These are phyloP conservation scores for Pseudogymnoascus sp. DNA, from an alignment of 2,329 filamentous ascomycete genomes.

Conservation along the genomic window DNA sequence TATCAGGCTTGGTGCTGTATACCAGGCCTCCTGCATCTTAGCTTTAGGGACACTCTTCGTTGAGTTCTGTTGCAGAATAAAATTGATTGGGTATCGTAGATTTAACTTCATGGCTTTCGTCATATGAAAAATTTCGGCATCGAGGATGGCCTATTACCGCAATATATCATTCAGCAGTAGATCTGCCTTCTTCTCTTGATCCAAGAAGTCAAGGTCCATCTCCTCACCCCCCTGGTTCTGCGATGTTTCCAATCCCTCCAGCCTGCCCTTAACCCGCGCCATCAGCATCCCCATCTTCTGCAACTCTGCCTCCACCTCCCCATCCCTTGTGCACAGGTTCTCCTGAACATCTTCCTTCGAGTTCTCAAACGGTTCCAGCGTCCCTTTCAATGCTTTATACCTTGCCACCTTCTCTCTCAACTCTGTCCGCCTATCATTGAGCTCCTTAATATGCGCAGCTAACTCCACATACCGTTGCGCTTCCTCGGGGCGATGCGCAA, in stretches of 20 bases:
- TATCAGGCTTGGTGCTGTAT: too few relatives aligned
- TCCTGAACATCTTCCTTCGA: constrained; percentile 45
- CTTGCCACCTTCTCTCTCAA: constrained; percentile 36
- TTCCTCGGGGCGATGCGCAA: constrained; percentile 39
- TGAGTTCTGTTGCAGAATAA: neutral
- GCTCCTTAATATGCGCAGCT: constrained; percentile 39
- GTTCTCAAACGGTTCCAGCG: constrained; percentile 44
- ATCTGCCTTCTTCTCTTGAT: constrained; percentile 6
- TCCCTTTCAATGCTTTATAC: constrained; percentile 39
- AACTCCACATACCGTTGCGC: constrained; percentile 44
- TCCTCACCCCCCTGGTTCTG: constrained; percentile 14
- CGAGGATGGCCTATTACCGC: neutral
- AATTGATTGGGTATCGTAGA: neutral
- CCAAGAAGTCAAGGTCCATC: constrained; percentile 17
- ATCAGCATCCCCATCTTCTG: constrained; percentile 58
- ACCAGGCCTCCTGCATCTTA: too few relatives aligned
- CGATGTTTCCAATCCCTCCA: constrained; percentile 28
- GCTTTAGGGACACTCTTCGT: too few relatives aligned
- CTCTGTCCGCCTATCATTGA: constrained; percentile 39
- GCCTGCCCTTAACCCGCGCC: constrained; percentile 47
- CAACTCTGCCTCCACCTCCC: constrained; percentile 57
- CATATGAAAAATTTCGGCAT: neutral
- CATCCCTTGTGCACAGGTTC: constrained; percentile 58
- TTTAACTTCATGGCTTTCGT: neutral
- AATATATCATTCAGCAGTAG: neutral